Base-by-base conservation (phyloP, 2,329 filamentous ascomycete genomes). In the Allantophomopsis lycopodina region DNA sequence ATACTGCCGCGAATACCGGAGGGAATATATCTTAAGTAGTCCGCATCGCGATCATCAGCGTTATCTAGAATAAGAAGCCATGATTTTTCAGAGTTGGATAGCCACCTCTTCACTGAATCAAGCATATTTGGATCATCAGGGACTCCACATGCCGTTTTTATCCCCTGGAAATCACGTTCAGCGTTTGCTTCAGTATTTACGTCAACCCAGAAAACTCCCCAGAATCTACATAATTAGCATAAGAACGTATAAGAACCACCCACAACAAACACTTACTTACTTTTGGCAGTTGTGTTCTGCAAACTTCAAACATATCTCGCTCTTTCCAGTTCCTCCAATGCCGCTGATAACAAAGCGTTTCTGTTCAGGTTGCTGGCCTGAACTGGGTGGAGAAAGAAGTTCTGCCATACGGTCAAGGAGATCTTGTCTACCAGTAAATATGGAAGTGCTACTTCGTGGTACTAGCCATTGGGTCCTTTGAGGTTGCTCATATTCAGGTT, bases 41-140 rank as follows among this genome's bases (percentile, higher is more conserved):
- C 50, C 14, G 56, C 35, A 0, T 52, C 41, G 6, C 55, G 50
- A 44, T 61, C 51, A 39, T 67, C 61, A 3, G 59, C 60, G 44
- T 65, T 65, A 45, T 66, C 60, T 21, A 66, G 55, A 6, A 66
- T 50, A 18, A 60, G 50, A 20, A 61, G 51, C 57, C 56, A 60
- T 16, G 46, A 47, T 38, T 45, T 23, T 17, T 37, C 36, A 7
- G 42, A 39, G 18, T 41, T 48, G 7, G 46, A 42, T 12, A 58
- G 39, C 23, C 23, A 28, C 7, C 23, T 28, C 23, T 10, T 28
- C 23, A 28, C 23, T 28, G 5, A 4, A 8, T 28, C 23, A 46
- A 47, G 53, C 23, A 45, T 32, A 40, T 47, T 51, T 21, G 45
- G 48, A 8, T 49, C 46, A n/a, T 42, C 32, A 14, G 8, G 7